phyloP scores from a whole-genome alignment of 1,284 basidiomycete species.

The Trichosporon ovoides region DNA sequence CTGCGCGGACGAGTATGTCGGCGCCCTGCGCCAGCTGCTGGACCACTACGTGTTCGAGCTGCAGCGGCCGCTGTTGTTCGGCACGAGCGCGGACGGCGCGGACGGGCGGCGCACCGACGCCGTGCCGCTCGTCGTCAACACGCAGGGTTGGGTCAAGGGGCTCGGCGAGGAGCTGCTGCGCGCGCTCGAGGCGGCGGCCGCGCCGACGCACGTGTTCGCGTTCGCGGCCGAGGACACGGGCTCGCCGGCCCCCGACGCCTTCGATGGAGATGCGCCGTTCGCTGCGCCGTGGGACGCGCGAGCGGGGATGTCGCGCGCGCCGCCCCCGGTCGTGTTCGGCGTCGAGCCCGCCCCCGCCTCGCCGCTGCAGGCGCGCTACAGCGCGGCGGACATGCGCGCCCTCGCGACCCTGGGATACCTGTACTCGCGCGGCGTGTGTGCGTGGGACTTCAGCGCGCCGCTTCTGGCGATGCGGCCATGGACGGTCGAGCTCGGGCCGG shows the following conservation, averaged over 20 bases:
- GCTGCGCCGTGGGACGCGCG: not conserved
- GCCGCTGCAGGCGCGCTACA: slow-evolving; percentile 54
- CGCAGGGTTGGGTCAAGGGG: slow-evolving; percentile 95
- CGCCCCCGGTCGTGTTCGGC: slow-evolving; percentile 9
- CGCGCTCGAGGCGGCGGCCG: slow-evolving; percentile 62
- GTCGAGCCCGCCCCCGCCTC: slow-evolving; percentile 41
- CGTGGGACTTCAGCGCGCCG: slow-evolving; percentile 67
- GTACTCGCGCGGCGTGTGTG: slow-evolving; percentile 49
- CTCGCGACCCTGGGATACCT: slow-evolving; percentile 77
- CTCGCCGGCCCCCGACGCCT: slow-evolving; percentile 24
- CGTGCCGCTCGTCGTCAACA: slow-evolving; percentile 88
- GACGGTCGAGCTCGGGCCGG: slow-evolving; percentile 55
- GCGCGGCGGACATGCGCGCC: slow-evolving; percentile 67
- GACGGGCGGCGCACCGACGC: slow-evolving; percentile 51
- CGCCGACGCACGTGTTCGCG: slow-evolving; percentile 64
- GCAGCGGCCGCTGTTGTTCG: slow-evolving; percentile 51
- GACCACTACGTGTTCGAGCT: slow-evolving; percentile 68
- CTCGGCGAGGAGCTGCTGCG: slow-evolving; percentile 75
- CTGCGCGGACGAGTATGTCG: slow-evolving; percentile 72
- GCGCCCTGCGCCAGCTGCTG: slow-evolving; percentile 63
- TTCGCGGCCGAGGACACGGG: slow-evolving; percentile 37
- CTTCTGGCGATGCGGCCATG: slow-evolving; percentile 66
- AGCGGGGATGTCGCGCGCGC: not conserved
- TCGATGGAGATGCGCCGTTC: slow-evolving; percentile 23
- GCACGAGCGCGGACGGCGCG: slow-evolving; percentile 10